Base-by-base conservation (phyloP, 352 stramenopile genomes). In the Phytophthora litchii region DNA sequence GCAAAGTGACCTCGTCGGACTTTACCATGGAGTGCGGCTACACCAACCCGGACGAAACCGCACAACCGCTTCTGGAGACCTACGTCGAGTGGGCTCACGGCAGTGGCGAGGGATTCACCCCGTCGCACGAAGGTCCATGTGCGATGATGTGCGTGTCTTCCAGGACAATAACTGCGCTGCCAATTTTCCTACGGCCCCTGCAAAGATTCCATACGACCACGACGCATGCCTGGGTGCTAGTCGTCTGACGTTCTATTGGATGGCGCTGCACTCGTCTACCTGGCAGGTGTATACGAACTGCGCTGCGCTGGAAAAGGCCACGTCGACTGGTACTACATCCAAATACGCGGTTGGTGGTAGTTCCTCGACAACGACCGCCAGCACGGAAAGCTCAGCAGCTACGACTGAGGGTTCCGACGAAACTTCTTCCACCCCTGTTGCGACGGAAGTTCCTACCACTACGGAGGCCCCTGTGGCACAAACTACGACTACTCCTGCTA, bases 211-310 rank as follows among this genome's bases (percentile, higher is more conserved):
- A 9, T 79, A 77, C 50, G 68, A 82, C 54, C 63, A 59, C 20
- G 40, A 46, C 20, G 20, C 19, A 68, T 81, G 72, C 48, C 46
- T 63, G 1, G 50, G 61, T 14, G 46, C 68, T 9, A 70, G 46
- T 14, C 55, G 64, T 11, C 35, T 78, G 36, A 74, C 62, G 21
- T 67, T 78, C 36, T 81, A 81, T 57, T 81, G 72, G 72, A 43
- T 81, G 27, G 61, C 68, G 14, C 55, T 76, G 27, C 72, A 81
- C 49, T 67, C 66, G 23, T 50, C 54, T 6, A 61, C 55, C 11
- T 81, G 70, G 52, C 72, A 81, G 44, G 68, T 81, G 42, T 81
- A 81, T 47, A 58, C 50, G 40, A 78, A 74, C 41, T 81, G 60
- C 38, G 51, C 48, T 32, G 41, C 38, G 8, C 25, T 72, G 35